A percentile compares a stretch with the other conserved stretches of the same genome.
These are phyloP conservation scores for Rhizopogon rudus DNA, from an alignment of 768 basidiomycete genomes.

Conservation along the genomic window DNA sequence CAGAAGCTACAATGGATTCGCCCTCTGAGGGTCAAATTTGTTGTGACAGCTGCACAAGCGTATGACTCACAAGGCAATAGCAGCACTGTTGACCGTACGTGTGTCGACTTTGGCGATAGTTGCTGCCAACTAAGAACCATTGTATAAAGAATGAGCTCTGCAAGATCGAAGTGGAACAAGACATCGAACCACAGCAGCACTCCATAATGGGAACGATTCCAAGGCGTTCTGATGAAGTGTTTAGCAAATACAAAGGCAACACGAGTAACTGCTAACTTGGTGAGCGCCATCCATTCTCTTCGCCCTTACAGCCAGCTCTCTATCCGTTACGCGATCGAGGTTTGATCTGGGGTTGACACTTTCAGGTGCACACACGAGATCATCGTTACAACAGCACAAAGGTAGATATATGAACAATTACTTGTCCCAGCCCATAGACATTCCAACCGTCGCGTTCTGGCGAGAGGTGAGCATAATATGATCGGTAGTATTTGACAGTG, in stretches of 20 bases:
- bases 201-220: constrained; percentile 3
- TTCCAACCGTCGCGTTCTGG: not conserved
- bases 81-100: not conserved
- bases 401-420: not conserved
- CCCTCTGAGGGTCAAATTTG: not conserved
- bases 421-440: constrained; percentile 4
- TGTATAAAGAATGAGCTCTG: not conserved
- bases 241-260: not conserved
- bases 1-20: not conserved
- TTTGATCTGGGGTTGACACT: constrained; percentile 4
- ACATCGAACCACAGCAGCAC: constrained; percentile 1
- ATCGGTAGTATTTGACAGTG: not conserved
- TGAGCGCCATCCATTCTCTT: constrained; percentile 7
- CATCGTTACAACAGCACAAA: not conserved
- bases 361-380: not conserved
- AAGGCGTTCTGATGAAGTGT: not conserved
- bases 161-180: not conserved
- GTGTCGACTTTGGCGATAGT: not conserved
- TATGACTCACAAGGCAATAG: not conserved
- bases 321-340: not conserved
- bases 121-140: constrained; percentile 1
- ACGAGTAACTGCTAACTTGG: not conserved
- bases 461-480: not conserved
- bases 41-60: not conserved
- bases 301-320: not conserved